These are phyloP conservation scores for Angophora floribunda DNA, from an alignment of 345 rosid species.

Conservation along the genomic window DNA sequence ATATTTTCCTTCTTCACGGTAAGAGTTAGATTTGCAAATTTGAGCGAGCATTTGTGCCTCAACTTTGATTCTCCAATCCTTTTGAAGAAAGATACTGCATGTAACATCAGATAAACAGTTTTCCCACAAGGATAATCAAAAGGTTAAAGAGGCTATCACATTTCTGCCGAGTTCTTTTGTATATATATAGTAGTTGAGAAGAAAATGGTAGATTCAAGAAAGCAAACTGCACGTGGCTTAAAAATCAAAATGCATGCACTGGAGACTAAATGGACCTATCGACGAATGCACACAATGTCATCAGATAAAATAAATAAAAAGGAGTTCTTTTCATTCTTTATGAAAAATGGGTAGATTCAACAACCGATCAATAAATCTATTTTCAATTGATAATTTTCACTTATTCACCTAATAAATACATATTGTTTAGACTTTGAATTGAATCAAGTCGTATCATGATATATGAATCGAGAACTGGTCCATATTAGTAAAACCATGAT, in stretches of 20 bases:
- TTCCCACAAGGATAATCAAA: not conserved
- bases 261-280: not conserved
- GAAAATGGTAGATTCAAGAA: not conserved
- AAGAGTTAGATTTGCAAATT: not conserved
- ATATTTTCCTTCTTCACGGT: fast-evolving
- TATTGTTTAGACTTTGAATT: not conserved
- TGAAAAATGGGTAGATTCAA: not conserved
- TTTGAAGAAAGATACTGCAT: not conserved
- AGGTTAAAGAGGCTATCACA: not conserved
- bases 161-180: not conserved
- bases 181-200: not conserved
- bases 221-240: not conserved
- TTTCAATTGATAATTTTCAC: not conserved
- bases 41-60: not conserved
- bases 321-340: not conserved
- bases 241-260: not conserved
- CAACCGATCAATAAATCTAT: too few species aligned
- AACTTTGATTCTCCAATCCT: not conserved
- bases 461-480: fast-evolving
- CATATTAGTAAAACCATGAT: fast-evolving
- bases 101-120: too few species aligned
- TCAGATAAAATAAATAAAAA: not conserved
- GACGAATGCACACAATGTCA: not conserved
- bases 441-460: not conserved
- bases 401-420: not conserved